Percentiles rank a stretch among this genome's conserved stretches.
These are phyloP conservation scores for Wickerhamiella alocasiicola DNA, from an alignment of 805 yeast genomes.

Conservation along the genomic window DNA sequence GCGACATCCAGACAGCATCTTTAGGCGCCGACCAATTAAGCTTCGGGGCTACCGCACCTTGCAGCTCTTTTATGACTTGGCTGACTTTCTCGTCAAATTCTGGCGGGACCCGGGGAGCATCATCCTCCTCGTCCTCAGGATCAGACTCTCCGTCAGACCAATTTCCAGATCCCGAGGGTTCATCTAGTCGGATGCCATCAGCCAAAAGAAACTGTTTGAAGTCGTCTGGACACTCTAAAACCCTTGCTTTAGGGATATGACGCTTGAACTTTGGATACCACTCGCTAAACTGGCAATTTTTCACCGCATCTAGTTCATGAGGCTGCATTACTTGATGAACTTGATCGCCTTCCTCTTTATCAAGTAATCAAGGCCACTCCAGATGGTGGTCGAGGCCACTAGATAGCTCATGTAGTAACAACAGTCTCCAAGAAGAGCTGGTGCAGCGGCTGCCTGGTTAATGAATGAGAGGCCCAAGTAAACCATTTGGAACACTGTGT, in stretches of 20 bases:
- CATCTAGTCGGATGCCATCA: constrained; percentile 59
- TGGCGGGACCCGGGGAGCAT: constrained; percentile 32
- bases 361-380: constrained; percentile 49
- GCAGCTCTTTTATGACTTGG: constrained; percentile 32
- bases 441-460: constrained; percentile 10
- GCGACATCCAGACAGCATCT: constrained; percentile 85
- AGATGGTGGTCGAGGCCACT: constrained; percentile 52
- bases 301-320: neutral
- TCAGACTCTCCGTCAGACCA: constrained; percentile 26
- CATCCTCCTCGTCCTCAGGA: constrained; percentile 18
- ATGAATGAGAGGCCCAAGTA: constrained; percentile 57
- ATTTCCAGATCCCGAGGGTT: constrained; percentile 25
- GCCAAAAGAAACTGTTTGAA: constrained; percentile 49
- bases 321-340: constrained; percentile 16
- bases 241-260: constrained; percentile 37
- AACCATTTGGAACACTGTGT: constrained; percentile 86
- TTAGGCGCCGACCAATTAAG: constrained; percentile 95
- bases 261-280: constrained; percentile 47
- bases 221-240: constrained; percentile 45
- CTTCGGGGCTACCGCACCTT: constrained; percentile 69
- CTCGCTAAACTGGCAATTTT: constrained; percentile 9
- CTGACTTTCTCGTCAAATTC: constrained; percentile 47
- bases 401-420: constrained; percentile 26
- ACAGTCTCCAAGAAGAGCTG: constrained; percentile 22
- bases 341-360: constrained; percentile 18